Evolutionary conservation across 2,329 filamentous ascomycete species (phyloP), one percentile per base, ranked within the genome.

Genomic region (Pseudogymnoascus sp.): DNA sequence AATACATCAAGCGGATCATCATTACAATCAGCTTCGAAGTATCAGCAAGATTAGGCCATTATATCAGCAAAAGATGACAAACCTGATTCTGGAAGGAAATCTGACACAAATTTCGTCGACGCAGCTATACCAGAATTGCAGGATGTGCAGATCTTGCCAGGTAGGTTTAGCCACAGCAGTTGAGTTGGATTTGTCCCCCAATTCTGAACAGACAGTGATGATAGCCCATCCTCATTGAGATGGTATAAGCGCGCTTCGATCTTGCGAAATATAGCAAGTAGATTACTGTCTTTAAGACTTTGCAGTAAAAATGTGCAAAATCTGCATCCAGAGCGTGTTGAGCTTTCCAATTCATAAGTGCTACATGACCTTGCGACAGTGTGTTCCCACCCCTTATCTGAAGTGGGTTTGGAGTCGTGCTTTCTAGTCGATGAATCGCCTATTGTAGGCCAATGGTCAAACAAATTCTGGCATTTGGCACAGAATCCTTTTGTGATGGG

Each of bases 301-400:
- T 64, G 62, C 3, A 64, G 37, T 35, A 64, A 50, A 43, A 62
- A 60, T 18, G 62, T 16, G 43, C 62, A 64, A 39, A 64, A 64
- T 43, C 43, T 64, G 38, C 61, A 61, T 35, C 63, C 61, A 38
- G 59, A 43, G n/a, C 61, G 50, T 37, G 61, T 57, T 11, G 32
- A 47, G 12, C 14, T 37, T 59, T 64, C 62, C 20, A 64, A 37
- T 58, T 60, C 62, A 58, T 62, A 64, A 16, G 62, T 64, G 18
- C 18, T 30, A 28, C 54, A 39, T 63, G 16, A 9, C 25, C 6
- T 14, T 14, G 38, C 38, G 18, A 41, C 38, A 14, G 38, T 6
- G 38, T 25, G 34, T 8, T 57, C 25, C 54, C 54, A 57, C 9
- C 54, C 54, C 12, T 9, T 12, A 57, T 22, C 54, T 4, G 25